Percentiles rank a stretch among this genome's conserved stretches.
These are phyloP conservation scores for Dactylellina cionopaga DNA, from an alignment of 2,329 filamentous ascomycete genomes.

Conservation along the genomic window DNA sequence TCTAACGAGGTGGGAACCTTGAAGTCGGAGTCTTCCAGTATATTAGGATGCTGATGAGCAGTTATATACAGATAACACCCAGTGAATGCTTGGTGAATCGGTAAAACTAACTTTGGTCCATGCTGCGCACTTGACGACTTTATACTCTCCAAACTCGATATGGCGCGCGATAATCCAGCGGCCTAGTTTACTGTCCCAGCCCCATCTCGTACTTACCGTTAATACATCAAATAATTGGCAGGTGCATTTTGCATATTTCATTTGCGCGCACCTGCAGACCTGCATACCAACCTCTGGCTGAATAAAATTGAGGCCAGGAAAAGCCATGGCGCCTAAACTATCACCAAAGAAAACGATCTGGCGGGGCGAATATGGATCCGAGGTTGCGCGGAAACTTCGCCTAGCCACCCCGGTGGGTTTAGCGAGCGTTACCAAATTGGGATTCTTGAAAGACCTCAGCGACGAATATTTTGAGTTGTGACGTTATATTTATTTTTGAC, in stretches of 20 bases:
- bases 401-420: background rate
- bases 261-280: no score
- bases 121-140: background rate
- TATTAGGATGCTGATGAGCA: background rate
- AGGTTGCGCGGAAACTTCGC: background rate
- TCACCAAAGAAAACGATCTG: no score
- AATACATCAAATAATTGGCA: background rate
- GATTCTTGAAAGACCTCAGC: no score
- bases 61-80: background rate
- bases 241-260: no score
- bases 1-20: background rate
- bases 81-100: background rate
- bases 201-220: background rate
- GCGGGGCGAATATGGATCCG: background rate
- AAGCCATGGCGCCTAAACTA: background rate
- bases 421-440: background rate
- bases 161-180: no score
- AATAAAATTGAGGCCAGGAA: background rate
- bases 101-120: background rate
- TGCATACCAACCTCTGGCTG: background rate
- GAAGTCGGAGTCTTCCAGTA: background rate
- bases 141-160: background rate
- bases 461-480: no score
- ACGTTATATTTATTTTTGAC: no score
- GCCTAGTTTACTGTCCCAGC: no score